Percentiles rank a stretch among this genome's conserved stretches.
phyloP scores from a whole-genome alignment of 805 yeast genomes.

The Zygotorulaspora danielsina region DNA sequence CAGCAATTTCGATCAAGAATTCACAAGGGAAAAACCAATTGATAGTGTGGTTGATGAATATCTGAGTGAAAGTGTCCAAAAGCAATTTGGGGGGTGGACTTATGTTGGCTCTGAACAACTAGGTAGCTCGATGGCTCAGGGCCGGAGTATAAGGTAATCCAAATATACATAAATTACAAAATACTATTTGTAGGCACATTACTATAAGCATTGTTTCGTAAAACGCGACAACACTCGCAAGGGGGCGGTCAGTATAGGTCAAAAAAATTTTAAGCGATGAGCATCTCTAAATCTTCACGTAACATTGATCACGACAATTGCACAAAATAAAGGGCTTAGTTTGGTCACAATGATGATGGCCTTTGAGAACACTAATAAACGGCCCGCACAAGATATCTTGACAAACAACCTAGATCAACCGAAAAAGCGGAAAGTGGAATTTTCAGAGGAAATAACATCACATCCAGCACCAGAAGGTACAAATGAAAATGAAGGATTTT shows the following conservation, averaged over 20 bases:
- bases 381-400: slow-evolving; percentile 17
- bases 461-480: slow-evolving; percentile 14
- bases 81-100: slow-evolving; percentile 99
- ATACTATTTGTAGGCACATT: neutral
- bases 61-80: slow-evolving; percentile 90
- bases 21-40: slow-evolving; percentile 87
- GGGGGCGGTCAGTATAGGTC: neutral
- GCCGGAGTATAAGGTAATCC: slow-evolving; percentile 28
- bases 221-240: neutral
- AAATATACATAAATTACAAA: neutral
- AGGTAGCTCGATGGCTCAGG: slow-evolving; percentile 37
- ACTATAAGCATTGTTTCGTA: neutral
- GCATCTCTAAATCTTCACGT: slow-evolving; percentile 9
- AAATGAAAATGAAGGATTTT: slow-evolving; percentile 26
- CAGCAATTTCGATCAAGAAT: slow-evolving; percentile 87
- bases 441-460: slow-evolving; percentile 26
- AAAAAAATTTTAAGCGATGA: slow-evolving; percentile 19
- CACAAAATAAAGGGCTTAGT: neutral
- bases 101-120: slow-evolving; percentile 66
- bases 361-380: slow-evolving; percentile 28
- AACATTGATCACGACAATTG: too few species aligned
- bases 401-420: slow-evolving; percentile 13
- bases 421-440: slow-evolving; percentile 34
- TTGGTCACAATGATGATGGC: slow-evolving; percentile 29
- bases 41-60: slow-evolving; percentile 94